phyloP scores from a whole-genome alignment of 2,329 filamentous ascomycete genomes.

The Penicillium italicum region DNA sequence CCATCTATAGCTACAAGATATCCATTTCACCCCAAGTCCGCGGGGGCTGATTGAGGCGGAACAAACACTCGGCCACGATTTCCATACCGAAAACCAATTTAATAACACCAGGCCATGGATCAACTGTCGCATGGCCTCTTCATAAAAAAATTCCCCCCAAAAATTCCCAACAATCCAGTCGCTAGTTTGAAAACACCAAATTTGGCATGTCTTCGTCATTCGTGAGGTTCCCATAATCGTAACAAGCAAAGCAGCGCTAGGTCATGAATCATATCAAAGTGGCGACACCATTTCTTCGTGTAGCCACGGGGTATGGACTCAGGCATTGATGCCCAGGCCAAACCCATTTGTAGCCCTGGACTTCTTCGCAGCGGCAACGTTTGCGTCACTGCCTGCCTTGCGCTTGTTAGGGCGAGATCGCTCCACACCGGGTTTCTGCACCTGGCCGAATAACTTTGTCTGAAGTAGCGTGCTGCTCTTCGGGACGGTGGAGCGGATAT shows the following conservation, averaged over 20 bases:
- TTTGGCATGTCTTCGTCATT: conserved; percentile 21
- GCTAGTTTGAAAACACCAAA: conserved; percentile 8
- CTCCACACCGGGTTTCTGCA: conserved; percentile 54
- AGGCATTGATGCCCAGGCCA: conserved; percentile 55
- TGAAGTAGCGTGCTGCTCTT: conserved; percentile 53
- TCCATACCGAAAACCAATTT: background rate
- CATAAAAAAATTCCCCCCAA: background rate
- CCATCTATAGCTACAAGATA: background rate
- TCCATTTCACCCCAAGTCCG: conserved; percentile 2
- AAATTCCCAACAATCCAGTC: conserved; percentile 6
- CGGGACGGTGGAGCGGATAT: conserved; percentile 32
- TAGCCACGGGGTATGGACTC: conserved; percentile 17
- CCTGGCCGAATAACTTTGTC: conserved; percentile 59
- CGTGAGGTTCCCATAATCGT: conserved; percentile 18
- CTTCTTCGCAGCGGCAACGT: conserved; percentile 47
- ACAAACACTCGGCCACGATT: background rate
- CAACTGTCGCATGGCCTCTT: conserved; percentile 3
- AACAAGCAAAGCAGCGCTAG: conserved; percentile 20
- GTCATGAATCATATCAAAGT: conserved; percentile 27
- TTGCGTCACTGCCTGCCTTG: conserved; percentile 38
- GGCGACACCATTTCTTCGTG: conserved; percentile 1
- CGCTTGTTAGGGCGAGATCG: conserved; percentile 36
- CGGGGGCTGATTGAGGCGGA: background rate
- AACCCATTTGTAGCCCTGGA: conserved; percentile 48
- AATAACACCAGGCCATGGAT: conserved; percentile 7